phyloP scores from a whole-genome alignment of 2,329 filamentous ascomycete species.

The Ciborinia camelliae region DNA sequence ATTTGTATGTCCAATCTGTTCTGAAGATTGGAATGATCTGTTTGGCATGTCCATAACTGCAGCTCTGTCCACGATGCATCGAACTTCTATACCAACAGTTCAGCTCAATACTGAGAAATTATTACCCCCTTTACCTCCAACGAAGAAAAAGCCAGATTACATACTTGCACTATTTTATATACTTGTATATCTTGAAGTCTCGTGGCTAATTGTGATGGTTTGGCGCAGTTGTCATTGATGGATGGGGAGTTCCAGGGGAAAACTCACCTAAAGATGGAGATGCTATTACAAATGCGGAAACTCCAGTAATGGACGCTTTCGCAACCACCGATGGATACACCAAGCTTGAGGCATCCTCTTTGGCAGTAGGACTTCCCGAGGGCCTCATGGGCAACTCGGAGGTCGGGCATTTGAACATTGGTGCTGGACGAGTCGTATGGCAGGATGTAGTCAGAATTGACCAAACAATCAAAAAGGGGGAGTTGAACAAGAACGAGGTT shows the following conservation, averaged over 20 bases:
- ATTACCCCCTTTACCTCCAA: constrained; percentile 10
- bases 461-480: constrained; percentile 65
- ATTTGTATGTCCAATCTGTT: too few relatives aligned
- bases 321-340: constrained; percentile 83
- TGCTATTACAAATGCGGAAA: constrained; percentile 90
- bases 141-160: constrained; percentile 27
- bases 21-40: constrained; percentile 1
- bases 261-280: constrained; percentile 84
- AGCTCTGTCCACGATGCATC: constrained; percentile 14
- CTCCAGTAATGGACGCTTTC: constrained; percentile 92
- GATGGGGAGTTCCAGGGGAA: constrained; percentile 86
- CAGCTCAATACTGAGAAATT: constrained; percentile 18
- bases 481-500: constrained; percentile 38
- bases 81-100: constrained; percentile 13
- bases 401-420: constrained; percentile 98
- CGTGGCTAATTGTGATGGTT: constrained; percentile 57
- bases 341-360: constrained; percentile 90
- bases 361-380: constrained; percentile 92
- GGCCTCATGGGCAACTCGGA: constrained; percentile 99
- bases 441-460: constrained; percentile 98
- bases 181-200: constrained; percentile 54
- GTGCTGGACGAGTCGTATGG: constrained; percentile 95
- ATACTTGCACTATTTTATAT: constrained; percentile 50
- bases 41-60: neutral
- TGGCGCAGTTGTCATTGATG: constrained; percentile 90